phyloP scores from a whole-genome alignment of 1,284 basidiomycete species.

The Apiotrichum mycotoxinovorans region DNA sequence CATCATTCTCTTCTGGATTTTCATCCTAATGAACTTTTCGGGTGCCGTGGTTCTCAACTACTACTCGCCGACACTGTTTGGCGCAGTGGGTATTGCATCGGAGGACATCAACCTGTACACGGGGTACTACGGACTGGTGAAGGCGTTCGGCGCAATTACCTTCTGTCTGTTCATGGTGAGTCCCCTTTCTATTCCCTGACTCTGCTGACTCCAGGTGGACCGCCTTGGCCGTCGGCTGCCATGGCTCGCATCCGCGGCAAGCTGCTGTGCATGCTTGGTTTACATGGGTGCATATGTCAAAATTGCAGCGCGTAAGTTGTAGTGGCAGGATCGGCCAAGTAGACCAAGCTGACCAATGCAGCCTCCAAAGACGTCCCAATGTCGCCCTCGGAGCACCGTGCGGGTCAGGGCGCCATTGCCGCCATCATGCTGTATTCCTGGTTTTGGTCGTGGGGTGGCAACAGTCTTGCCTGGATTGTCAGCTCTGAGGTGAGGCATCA shows the following conservation, averaged over 20 bases:
- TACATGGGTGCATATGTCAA: conserved; percentile 32
- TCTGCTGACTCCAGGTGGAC: too few relatives aligned
- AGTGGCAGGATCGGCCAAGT: too few relatives aligned
- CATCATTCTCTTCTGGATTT: conserved; percentile 9
- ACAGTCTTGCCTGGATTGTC: conserved; percentile 33
- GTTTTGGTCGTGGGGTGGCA: conserved; percentile 28
- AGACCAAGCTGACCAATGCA: too few relatives aligned
- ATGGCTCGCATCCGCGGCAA: conserved; percentile 25
- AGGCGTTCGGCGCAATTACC: conserved; percentile 29
- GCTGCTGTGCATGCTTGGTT: conserved; percentile 26
- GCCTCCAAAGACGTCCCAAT: conserved; percentile 9
- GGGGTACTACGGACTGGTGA: conserved; percentile 49
- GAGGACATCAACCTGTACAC: conserved; percentile 43
- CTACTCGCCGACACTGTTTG: conserved; percentile 38
- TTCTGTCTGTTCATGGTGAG: conserved; percentile 32
- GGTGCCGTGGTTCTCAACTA: conserved; percentile 12
- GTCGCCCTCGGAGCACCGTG: conserved; percentile 17
- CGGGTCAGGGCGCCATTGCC: conserved; percentile 27
- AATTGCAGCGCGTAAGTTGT: too few relatives aligned
- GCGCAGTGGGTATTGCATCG: conserved; percentile 30
- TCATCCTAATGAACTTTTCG: conserved; percentile 13
- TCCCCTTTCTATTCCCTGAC: too few relatives aligned
- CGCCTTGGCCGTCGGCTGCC: conserved; percentile 32
- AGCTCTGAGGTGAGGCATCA: too few relatives aligned
- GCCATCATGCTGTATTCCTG: conserved; percentile 33